Percentiles rank a stretch among this genome's conserved stretches.
phyloP scores from a whole-genome alignment of 305 asterid genomes.

The Galium porrigens region DNA sequence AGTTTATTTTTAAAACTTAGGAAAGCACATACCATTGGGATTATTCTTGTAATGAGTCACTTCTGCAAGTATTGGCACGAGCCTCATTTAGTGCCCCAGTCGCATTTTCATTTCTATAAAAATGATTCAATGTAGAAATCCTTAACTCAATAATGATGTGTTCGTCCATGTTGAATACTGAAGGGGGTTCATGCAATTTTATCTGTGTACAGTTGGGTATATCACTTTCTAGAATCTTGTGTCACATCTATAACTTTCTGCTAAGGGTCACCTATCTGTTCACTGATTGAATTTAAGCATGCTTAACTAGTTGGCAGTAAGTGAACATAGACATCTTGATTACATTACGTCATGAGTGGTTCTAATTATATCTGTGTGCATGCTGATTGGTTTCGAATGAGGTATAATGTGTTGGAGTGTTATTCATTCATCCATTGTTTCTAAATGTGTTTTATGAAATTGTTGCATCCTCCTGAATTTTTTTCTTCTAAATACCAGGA shows the following conservation, averaged over 20 bases:
- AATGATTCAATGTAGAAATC: neutral
- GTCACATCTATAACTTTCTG: neutral
- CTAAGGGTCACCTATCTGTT: neutral
- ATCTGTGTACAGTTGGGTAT: neutral
- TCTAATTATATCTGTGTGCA: neutral
- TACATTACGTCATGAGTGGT: neutral
- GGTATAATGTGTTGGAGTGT: neutral
- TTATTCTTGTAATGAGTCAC: neutral
- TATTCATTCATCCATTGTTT: neutral
- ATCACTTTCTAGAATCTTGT: neutral
- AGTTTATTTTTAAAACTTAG: neutral
- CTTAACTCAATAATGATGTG: neutral
- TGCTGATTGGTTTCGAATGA: neutral
- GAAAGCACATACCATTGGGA: neutral
- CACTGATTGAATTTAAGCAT: neutral
- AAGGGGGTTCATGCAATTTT: neutral
- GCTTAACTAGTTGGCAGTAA: neutral
- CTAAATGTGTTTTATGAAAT: neutral
- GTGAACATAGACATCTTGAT: neutral
- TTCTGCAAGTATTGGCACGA: neutral
- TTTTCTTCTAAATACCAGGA: constrained; percentile 31
- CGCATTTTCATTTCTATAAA: neutral
- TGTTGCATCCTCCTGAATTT: constrained; percentile 2
- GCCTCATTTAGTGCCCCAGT: neutral
- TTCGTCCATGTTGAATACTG: neutral